Base-by-base conservation (phyloP, 2,329 filamentous ascomycete genomes). In the Clarireedia hainanense region DNA sequence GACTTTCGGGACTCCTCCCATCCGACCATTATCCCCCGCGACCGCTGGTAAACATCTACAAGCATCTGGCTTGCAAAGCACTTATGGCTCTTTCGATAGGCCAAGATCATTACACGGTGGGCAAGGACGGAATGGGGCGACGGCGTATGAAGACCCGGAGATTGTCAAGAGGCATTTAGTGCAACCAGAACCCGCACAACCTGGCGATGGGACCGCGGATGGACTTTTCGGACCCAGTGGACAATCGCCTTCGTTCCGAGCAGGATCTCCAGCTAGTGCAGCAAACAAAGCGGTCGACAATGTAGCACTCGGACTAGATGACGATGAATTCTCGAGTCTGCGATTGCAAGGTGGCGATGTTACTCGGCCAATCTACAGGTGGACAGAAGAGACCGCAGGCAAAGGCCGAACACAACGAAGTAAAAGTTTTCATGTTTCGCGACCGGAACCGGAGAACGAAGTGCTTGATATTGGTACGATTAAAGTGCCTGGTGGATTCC, bases 291-390 rank as follows among this genome's bases (percentile, higher is more conserved):
- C 57, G 60, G 59, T 61, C 53, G 63, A 69, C 56, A 50, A 62
- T 53, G 62, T 67, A 57, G 65, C 67, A 52, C 65, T 66, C 62
- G 67, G 72, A 65, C 64, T 73, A 15, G 79, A 83, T 59, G 83
- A 86, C 5, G 88, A 94, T 57, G 89, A 95, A 67, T 99, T 99
- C 70, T 96, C 91, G 30, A 97, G 94, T 72, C 73, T 99, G 69
- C 85, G 86, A 68, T 76, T 99, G 47, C 95, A 97, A 69, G 94
- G 94, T 58, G 94, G 94, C 61, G 94, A 99, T 69, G 87, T 96
- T 56, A 96, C 92, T 24, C 80, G 94, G 58, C 89, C 92, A 54
- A 95, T 99, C 65, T 99, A 99, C 76, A 86, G 89, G 64, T 99
- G 95, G 89, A 90, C 91, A 5, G 91, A 97, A 70, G 89, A 95